phyloP scores from a whole-genome alignment of 306 rosid genomes.

The Lotus japonicus region DNA sequence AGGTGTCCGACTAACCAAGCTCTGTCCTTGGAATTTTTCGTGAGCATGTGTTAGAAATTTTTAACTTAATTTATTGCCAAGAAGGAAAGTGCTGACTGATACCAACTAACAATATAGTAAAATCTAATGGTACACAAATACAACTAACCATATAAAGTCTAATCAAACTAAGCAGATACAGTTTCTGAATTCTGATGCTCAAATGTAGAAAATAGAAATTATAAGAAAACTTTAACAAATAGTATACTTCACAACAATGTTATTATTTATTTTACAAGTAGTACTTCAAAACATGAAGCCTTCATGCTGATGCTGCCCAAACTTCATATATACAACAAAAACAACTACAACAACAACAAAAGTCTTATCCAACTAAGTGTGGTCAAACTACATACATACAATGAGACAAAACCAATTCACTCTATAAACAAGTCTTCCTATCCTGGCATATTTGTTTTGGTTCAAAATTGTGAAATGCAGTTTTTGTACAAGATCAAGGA shows the following conservation, averaged over 20 bases:
- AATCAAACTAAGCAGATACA: background rate
- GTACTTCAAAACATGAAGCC: conserved; percentile 2
- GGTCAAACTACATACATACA: conserved; percentile 19
- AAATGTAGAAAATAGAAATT: background rate
- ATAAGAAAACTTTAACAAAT: background rate
- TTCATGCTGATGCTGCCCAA: background rate
- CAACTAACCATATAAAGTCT: too few species aligned
- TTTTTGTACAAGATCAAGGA: background rate
- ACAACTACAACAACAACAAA: too few species aligned
- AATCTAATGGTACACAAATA: too few species aligned
- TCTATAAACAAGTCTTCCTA: background rate
- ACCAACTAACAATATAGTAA: too few species aligned
- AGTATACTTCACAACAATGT: background rate
- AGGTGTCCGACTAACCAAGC: too few species aligned
- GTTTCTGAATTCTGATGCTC: background rate
- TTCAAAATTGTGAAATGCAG: conserved; percentile 13
- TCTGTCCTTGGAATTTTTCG: too few species aligned
- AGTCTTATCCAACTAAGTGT: too few species aligned
- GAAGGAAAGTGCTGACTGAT: too few species aligned
- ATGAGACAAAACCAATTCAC: background rate
- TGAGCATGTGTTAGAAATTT: too few species aligned
- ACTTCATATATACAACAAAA: background rate
- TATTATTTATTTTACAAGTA: background rate
- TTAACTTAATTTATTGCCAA: too few species aligned
- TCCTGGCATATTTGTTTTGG: background rate